Conservation (phyloP, 2,329 filamentous ascomycete genomes). For the Lachnellula occidentalis region DNA sequence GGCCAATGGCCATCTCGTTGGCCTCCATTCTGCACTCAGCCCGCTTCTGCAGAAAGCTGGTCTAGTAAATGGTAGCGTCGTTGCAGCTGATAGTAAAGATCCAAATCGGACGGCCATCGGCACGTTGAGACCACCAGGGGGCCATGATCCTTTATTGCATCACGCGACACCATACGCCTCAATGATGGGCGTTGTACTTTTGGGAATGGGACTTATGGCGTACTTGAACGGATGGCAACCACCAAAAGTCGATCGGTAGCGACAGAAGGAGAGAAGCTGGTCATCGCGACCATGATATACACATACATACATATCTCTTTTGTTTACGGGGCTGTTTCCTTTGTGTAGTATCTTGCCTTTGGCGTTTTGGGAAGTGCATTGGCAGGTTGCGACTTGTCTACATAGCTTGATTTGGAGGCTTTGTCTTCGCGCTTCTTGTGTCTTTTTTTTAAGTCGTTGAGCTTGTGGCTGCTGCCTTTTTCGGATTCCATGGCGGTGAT, state of each 20-base stretch:
- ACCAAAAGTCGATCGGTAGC: conserved; percentile 29
- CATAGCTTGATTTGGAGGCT: conserved; percentile 6
- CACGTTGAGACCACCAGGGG: conserved; percentile 36
- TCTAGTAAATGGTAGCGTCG: conserved; percentile 17
- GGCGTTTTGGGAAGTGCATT: conserved; percentile 16
- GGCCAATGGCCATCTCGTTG: conserved; percentile 11
- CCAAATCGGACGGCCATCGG: conserved; percentile 23
- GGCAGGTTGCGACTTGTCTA: conserved; percentile 1
- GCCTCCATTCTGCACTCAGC: conserved; percentile 1
- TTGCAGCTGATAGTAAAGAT: conserved; percentile 15
- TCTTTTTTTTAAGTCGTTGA: neutral
- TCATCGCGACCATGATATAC: neutral
- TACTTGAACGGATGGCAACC: conserved; percentile 78
- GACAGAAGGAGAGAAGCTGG: neutral
- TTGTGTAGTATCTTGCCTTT: neutral
- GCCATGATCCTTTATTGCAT: conserved; percentile 42
- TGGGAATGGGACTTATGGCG: conserved; percentile 80
- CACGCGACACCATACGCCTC: conserved; percentile 70
- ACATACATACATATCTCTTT: neutral
- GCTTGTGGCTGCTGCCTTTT: neutral
- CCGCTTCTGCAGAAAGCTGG: conserved; percentile 15
- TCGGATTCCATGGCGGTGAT: conserved; percentile 6
- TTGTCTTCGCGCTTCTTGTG: conserved; percentile 1
- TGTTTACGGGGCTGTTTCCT: neutral
- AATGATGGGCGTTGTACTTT: conserved; percentile 73